Base-by-base conservation (phyloP, 768 basidiomycete species). In the Obba rivulosa region DNA sequence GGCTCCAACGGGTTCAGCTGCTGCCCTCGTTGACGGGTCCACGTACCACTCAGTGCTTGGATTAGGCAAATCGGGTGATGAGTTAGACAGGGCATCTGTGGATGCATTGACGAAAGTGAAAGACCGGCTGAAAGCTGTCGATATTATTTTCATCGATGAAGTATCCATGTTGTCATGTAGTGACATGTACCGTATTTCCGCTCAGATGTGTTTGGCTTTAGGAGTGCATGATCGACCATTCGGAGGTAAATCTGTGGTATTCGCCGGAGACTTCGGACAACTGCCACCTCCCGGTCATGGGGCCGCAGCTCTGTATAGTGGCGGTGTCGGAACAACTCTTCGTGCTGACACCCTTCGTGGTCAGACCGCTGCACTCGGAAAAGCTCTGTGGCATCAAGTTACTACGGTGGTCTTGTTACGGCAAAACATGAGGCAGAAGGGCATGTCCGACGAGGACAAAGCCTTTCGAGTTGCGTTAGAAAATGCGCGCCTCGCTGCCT, bases 191-290 rank as follows among this genome's bases (percentile, higher is more conserved):
- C 50, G 28, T 8, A 67, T 66, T 2, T 59, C 45, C 55, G 50
- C 52, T 3, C 43, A 49, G n/a, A 49, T 70, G 3, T 46, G 56
- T 22, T 44, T 49, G 23, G 55, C 60, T 2, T 23, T 51, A 9
- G 50, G 53, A n/a, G 40, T 50, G 1, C 2, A 28, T 13, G 59
- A 57, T 31, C 36, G 41, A 8, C 52, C 65, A 3, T 73, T 69
- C 57, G 70, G 70, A 20, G 70, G 71, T 0, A 61, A 69, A 21
- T 70, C 69, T 46, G 60, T 75, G 39, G 68, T 75, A n/a, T 63
- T 75, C 49, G 70, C 72, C 13, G 72, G 72, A n/a, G 73, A 75
- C 45, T 73, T 75, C 64, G 71, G 69, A 1, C 73, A 77, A 40
- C 51, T 75, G 0, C 69, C 70, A 3, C 73, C 53, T 11, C 24